Evolutionary conservation across 2,329 filamentous ascomycete species (phyloP).

Genomic region (Ophiostoma tasmaniense): DNA sequence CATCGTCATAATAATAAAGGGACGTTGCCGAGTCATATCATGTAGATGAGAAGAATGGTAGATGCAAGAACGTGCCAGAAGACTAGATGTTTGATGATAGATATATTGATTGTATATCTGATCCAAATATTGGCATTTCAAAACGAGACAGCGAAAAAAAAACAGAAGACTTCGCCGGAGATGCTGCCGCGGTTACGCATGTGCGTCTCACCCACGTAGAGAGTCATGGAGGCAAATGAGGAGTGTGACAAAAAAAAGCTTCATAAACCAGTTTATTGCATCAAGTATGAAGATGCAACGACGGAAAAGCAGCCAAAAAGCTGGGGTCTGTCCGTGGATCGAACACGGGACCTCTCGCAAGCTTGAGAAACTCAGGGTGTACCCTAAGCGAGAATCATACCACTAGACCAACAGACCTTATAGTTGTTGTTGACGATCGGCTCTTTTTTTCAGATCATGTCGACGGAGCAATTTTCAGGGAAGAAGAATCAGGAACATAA

Average conservation of each 20-base stretch:
- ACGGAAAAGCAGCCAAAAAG: not conserved
- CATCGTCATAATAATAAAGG: not conserved
- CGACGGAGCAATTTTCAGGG: too few relatives aligned
- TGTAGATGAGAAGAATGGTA: not conserved
- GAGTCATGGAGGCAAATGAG: not conserved
- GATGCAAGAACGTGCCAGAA: not conserved
- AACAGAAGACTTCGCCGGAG: not conserved
- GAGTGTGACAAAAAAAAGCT: not conserved
- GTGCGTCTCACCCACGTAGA: not conserved
- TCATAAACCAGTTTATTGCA: not conserved
- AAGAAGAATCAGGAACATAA: too few relatives aligned
- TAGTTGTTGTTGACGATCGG: not conserved
- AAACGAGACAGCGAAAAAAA: not conserved
- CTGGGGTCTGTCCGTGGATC: slow-evolving; percentile 8
- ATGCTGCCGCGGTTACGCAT: not conserved
- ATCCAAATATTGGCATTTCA: not conserved
- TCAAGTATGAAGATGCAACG: not conserved
- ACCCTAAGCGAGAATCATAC: slow-evolving; percentile 60
- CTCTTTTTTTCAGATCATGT: not conserved
- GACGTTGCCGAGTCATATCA: not conserved
- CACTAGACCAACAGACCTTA: slow-evolving; percentile 40
- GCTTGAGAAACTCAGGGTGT: slow-evolving; percentile 11
- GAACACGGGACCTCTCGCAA: slow-evolving; percentile 9
- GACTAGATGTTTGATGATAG: not conserved
- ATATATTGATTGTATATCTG: not conserved